phyloP scores from a whole-genome alignment of 163 green algal species.

The Picocystis sp. region DNA sequence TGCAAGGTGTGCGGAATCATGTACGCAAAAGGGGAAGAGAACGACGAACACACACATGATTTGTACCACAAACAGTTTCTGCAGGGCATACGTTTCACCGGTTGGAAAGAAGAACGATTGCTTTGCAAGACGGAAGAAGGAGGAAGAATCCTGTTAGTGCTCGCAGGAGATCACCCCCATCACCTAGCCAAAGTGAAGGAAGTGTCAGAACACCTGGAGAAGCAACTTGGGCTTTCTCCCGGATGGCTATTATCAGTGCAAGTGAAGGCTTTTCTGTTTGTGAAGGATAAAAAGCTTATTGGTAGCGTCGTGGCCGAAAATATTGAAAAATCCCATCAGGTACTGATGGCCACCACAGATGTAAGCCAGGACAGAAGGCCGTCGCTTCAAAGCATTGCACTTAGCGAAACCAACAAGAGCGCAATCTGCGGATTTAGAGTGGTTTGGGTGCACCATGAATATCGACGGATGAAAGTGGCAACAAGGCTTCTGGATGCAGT shows the following conservation, averaged over 20 bases:
- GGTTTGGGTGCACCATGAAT: slow-evolving; percentile 31
- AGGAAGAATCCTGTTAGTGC: slow-evolving; percentile 19
- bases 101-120: slow-evolving; percentile 19
- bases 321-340: slow-evolving; percentile 15
- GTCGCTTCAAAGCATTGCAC: too few species aligned
- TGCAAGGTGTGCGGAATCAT: slow-evolving; percentile 35
- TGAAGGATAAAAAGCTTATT: slow-evolving; percentile 10
- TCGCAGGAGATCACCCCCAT: slow-evolving; percentile 6
- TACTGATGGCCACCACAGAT: not conserved
- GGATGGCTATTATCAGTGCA: slow-evolving; percentile 28
- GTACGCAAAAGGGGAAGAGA: slow-evolving; percentile 27
- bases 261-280: slow-evolving; percentile 1
- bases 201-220: slow-evolving; percentile 25
- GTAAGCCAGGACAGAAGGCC: too few species aligned
- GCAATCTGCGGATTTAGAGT: slow-evolving; percentile 28
- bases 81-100: slow-evolving; percentile 21
- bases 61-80: slow-evolving; percentile 18
- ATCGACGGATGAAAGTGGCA: slow-evolving; percentile 24
- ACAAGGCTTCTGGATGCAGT: slow-evolving; percentile 31
- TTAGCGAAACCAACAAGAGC: too few species aligned
- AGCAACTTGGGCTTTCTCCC: slow-evolving; percentile 23
- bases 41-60: slow-evolving; percentile 32
- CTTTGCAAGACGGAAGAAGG: slow-evolving; percentile 8
- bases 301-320: slow-evolving; percentile 22
- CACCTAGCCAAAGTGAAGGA: slow-evolving; percentile 27